Conservation (phyloP, 202 grass and related monocot genomes). For the Carex arenaria region DNA sequence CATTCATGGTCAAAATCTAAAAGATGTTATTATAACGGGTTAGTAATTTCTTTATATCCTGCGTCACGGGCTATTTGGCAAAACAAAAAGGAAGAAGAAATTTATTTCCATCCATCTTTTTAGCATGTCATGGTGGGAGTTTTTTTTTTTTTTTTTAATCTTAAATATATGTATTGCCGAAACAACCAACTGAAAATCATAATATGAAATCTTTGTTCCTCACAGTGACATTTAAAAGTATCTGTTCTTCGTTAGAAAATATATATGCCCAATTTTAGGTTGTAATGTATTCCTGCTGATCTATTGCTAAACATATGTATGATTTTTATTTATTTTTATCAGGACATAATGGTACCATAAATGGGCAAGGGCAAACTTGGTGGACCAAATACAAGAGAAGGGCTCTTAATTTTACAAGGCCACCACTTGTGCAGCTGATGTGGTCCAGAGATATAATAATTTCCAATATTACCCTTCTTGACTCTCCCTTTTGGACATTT, state of each 20-base stretch:
- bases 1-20: constrained; percentile 93
- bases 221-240: neutral
- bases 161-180: neutral
- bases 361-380: constrained; percentile 87
- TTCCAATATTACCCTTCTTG: constrained; percentile 65
- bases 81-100: neutral
- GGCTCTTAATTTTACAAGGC: constrained; percentile 83
- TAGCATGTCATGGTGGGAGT: neutral
- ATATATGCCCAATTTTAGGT: neutral
- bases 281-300: constrained; percentile 5
- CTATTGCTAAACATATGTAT: neutral
- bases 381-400: constrained; percentile 84
- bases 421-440: constrained; percentile 88
- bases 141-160: constrained; percentile 2
- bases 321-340: constrained; percentile 16
- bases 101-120: neutral
- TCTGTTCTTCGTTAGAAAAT: constrained; percentile 11
- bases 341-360: constrained; percentile 96
- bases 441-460: constrained; percentile 90
- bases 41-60: constrained; percentile 2
- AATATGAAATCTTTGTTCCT: neutral
- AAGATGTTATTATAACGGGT: constrained; percentile 90
- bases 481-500: constrained; percentile 94
- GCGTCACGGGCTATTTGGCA: neutral
- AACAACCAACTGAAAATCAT: neutral